Evolutionary conservation across 1,139 yeast species (phyloP).

Genomic region (Suhomyces kunorum): DNA sequence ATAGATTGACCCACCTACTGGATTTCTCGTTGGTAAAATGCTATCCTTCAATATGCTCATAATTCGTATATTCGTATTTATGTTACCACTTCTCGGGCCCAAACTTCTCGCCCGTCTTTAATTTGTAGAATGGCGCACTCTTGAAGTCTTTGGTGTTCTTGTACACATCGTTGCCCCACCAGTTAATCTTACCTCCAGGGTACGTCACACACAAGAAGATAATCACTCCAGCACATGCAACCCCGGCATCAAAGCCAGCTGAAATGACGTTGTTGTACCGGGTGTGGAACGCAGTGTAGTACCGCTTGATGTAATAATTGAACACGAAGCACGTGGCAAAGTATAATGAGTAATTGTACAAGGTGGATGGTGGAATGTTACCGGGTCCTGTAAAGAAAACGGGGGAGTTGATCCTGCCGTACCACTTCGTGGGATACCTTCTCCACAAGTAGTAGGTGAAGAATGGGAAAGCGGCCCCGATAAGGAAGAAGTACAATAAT

Average conservation of each 20-base stretch:
- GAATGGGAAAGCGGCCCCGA: constrained; percentile 48
- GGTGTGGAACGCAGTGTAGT: constrained; percentile 31
- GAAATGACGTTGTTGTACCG: constrained; percentile 28
- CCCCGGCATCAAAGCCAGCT: constrained; percentile 26
- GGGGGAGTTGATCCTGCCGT: constrained; percentile 37
- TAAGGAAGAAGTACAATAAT: constrained; percentile 44
- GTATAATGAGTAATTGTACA: constrained; percentile 48
- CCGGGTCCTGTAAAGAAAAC: constrained; percentile 53
- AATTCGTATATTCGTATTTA: background rate
- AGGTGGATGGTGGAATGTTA: constrained; percentile 55
- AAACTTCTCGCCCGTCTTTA: constrained; percentile 36
- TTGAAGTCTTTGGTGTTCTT: constrained; percentile 23
- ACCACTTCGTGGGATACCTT: constrained; percentile 24
- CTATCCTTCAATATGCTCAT: background rate
- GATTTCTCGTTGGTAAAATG: too few species aligned
- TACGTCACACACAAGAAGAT: constrained; percentile 28
- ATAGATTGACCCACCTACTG: too few species aligned
- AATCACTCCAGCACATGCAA: constrained; percentile 25
- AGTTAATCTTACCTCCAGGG: constrained; percentile 26
- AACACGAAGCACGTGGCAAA: constrained; percentile 52
- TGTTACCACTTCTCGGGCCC: constrained; percentile 42
- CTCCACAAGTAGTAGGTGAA: constrained; percentile 27
- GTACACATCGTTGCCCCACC: constrained; percentile 46
- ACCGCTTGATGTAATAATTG: constrained; percentile 51
- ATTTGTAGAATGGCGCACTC: constrained; percentile 27